A percentile compares a stretch with the other conserved stretches of the same genome.
These are phyloP conservation scores for Castanea crenata DNA, from an alignment of 306 rosid species.

Conservation along the genomic window DNA sequence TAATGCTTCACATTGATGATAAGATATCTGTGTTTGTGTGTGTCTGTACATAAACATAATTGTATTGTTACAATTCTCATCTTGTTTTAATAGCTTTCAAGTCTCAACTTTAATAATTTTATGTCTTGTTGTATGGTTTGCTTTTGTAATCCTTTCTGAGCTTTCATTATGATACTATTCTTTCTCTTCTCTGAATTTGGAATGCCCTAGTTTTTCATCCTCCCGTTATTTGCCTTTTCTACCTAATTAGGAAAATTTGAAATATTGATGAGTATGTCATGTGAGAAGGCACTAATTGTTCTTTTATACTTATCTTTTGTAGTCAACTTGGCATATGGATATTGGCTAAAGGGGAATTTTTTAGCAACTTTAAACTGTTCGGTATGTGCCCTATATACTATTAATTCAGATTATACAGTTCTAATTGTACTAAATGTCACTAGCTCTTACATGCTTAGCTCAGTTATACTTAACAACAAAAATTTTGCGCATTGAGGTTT, in stretches of 20 bases:
- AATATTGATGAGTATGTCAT: background rate
- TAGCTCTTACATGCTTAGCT: background rate
- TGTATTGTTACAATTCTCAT: background rate
- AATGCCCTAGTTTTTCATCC: too few relatives aligned
- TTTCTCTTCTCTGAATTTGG: too few relatives aligned
- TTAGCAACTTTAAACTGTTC: slow-evolving; percentile 71
- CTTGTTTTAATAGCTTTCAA: background rate
- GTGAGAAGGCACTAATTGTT: background rate
- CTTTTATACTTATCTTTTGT: slow-evolving; percentile 29
- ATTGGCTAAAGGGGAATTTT: slow-evolving; percentile 65
- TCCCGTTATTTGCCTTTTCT: too few relatives aligned
- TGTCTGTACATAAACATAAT: background rate
- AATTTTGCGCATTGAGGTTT: background rate
- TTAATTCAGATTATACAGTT: slow-evolving; percentile 16
- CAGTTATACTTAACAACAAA: background rate
- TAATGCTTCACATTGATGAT: background rate
- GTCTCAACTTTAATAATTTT: background rate
- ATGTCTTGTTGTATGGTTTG: background rate
- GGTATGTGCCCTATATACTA: slow-evolving; percentile 42
- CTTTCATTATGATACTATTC: too few relatives aligned
- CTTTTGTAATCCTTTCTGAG: background rate
- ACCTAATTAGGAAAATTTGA: too few relatives aligned
- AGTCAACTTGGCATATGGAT: slow-evolving; percentile 91
- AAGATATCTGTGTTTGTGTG: background rate
- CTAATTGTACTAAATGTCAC: background rate